Evolutionary conservation across 2,329 filamentous ascomycete species (phyloP), one percentile per base, ranked within the genome.

Genomic region (Orbilia javanica): DNA sequence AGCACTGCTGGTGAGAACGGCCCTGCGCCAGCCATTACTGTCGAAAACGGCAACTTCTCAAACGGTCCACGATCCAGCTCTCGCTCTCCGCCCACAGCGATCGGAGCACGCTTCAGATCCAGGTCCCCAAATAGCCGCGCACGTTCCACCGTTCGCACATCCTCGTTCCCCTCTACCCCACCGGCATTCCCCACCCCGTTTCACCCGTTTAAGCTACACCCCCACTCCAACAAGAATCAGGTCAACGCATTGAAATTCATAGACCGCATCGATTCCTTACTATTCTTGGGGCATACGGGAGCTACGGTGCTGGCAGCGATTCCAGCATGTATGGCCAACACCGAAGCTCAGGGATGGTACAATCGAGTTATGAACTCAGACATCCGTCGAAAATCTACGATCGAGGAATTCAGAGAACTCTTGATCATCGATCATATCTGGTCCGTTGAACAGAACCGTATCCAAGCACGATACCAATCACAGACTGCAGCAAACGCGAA

Each of bases 231-330:
- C 64, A 79, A 79, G 69, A 79, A 79, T 64, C 75, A 79, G 29
- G 75, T 79, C 63, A 79, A 79, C 42, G 75, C 75, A 34, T 57
- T 79, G n/a, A 79, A 79, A 39, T 79, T 79, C 50, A 79, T 79
- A 4, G 75, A 79, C 27, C 53, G 75, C 46, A 79, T 79, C 50
- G 75, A 79, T 55, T 79, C 75, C 22, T 53, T 79, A 18, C 46
- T 79, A 4, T 79, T 79, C 44, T 64, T 79, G 34, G 75, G 75
- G 18, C 75, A 79, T 52, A 64, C 68, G 18, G 75, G 69, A 60
- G 46, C 53, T 13, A 70, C 69, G 3, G 69, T 79, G 13, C 44
- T 79, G 13, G 60, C 55, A 5, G 75, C 75, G 10, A 65, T 79
- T 27, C 46, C 68, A 29, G 55, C 75, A 69, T 79, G 75, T 60